phyloP scores from a whole-genome alignment of 306 rosid genomes.

The Pyrus communis region DNA sequence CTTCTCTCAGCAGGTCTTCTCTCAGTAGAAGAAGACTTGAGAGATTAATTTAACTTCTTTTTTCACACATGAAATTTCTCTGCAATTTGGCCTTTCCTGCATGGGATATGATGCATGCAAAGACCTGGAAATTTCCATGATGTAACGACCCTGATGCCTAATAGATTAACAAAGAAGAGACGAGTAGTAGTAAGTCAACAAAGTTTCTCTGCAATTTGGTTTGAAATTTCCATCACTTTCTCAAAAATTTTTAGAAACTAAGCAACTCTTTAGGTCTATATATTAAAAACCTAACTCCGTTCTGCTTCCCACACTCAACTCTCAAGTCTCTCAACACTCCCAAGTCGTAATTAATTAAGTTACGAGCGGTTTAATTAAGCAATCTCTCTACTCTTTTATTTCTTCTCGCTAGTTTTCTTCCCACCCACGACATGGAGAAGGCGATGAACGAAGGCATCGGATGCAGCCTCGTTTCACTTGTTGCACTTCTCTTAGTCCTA shows the following conservation, averaged over 20 bases:
- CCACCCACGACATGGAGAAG: conserved; percentile 5
- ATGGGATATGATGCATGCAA: not conserved
- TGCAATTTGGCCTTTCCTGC: not conserved
- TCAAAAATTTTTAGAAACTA: not conserved
- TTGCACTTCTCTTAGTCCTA: not conserved
- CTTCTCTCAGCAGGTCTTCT: not conserved
- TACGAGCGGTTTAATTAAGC: not conserved
- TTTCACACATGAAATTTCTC: not conserved
- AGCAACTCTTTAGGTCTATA: not conserved
- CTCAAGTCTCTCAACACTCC: not conserved
- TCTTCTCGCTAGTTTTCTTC: not conserved
- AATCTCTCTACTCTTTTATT: not conserved
- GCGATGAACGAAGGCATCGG: not conserved
- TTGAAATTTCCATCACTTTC: not conserved
- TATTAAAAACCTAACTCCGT: not conserved
- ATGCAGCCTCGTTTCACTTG: not conserved
- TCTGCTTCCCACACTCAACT: not conserved
- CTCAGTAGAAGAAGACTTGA: not conserved
- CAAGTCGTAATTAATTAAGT: not conserved
- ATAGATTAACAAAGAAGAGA: not conserved
- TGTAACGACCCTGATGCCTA: not conserved
- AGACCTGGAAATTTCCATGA: not conserved
- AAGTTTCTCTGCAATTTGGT: not conserved
- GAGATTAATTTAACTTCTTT: no score
- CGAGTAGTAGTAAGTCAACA: not conserved